Evolutionary conservation across 352 stramenopile species (phyloP).

Genomic region (Plasmopara viticola): DNA sequence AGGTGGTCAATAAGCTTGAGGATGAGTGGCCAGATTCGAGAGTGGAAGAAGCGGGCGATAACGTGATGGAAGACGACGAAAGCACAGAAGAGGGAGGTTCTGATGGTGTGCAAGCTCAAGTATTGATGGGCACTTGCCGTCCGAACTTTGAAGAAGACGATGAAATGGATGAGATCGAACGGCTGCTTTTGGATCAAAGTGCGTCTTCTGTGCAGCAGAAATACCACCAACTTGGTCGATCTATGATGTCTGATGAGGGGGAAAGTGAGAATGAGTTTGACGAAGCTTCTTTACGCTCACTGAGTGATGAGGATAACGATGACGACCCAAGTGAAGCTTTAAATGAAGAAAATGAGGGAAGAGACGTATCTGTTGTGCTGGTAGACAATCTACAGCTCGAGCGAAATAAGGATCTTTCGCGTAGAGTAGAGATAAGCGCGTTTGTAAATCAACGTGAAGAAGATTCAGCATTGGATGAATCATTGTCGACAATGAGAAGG

Average conservation of each 20-base stretch:
- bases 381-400: conserved; percentile 1
- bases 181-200: conserved; percentile 19
- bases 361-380: neutral
- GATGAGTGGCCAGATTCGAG: conserved; percentile 4
- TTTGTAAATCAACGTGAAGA: conserved; percentile 1
- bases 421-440: neutral
- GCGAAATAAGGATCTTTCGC: neutral
- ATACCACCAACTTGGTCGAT: neutral
- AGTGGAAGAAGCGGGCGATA: conserved; percentile 2
- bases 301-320: neutral
- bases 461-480: conserved; percentile 1
- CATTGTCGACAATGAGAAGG: neutral
- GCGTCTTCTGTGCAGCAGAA: conserved; percentile 1
- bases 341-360: conserved; percentile 1
- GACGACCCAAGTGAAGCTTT: conserved; percentile 13
- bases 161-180: conserved; percentile 28
- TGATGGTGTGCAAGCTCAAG: conserved; percentile 7
- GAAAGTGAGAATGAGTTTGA: conserved; percentile 14
- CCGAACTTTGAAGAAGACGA: conserved; percentile 22
- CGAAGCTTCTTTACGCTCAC: conserved; percentile 10
- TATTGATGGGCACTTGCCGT: neutral
- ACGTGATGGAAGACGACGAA: conserved; percentile 11
- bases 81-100: conserved; percentile 22
- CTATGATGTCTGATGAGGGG: neutral
- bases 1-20: too few relatives aligned